phyloP scores from a whole-genome alignment of 345 rosid species.

The Xanthoceras sorbifolium region DNA sequence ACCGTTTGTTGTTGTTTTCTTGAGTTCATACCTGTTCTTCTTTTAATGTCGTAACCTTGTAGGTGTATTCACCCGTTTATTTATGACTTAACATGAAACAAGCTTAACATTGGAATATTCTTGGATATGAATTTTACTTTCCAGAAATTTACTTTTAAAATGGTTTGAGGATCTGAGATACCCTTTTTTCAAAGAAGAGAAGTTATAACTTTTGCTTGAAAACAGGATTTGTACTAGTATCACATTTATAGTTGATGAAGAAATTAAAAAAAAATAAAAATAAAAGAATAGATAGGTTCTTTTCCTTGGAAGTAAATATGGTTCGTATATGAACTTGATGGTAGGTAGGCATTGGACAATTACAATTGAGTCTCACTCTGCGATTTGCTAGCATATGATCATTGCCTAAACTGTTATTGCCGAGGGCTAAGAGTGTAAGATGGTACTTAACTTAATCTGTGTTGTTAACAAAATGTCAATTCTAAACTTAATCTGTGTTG shows the following conservation, averaged over 20 bases:
- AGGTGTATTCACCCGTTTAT: not conserved
- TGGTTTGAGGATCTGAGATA: not conserved
- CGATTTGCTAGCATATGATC: not conserved
- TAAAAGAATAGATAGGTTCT: not conserved
- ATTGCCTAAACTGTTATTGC: not conserved
- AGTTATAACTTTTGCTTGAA: not conserved
- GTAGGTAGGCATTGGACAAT: not conserved
- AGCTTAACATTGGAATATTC: not conserved
- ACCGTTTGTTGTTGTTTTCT: not conserved
- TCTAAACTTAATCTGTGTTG: not conserved
- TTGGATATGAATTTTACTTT: not conserved
- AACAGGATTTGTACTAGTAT: not conserved
- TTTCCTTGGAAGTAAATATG: not conserved
- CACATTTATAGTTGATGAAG: constrained; percentile 3
- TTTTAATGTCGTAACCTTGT: not conserved
- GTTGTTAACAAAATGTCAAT: not conserved
- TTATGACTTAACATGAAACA: not conserved
- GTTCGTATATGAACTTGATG: not conserved
- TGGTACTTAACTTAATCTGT: not conserved
- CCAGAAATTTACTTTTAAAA: not conserved
- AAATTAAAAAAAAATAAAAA: not conserved
- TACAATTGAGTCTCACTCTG: not conserved
- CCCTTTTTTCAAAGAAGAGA: not conserved
- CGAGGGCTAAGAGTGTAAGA: not conserved
- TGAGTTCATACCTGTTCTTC: not conserved